Base-by-base conservation (phyloP, 768 basidiomycete genomes). In the Filobasidium floriforme region DNA sequence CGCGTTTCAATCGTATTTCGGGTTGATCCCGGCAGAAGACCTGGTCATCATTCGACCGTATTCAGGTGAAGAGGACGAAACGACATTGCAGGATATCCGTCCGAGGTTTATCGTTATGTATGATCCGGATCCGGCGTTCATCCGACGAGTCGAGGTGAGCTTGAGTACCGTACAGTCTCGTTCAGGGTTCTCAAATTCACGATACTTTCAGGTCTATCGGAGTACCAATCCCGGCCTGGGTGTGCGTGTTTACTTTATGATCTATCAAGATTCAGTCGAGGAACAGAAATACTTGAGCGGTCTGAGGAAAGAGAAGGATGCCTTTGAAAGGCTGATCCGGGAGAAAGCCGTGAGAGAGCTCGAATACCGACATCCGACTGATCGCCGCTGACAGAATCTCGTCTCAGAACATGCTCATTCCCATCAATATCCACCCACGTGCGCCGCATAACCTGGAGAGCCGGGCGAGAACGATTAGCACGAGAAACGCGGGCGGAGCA, bases 21-120 rank as follows among this genome's bases (percentile, higher is more conserved):
- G 93, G 0, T 76, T 99, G 15, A 77, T 97, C 40, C 74, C 83
- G 2, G 86, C 89, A 0, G 87, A 88, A 71, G 85, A 96, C 71
- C 87, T 88, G 0, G 86, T 98, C 24, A 77, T 98, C 49, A 84
- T 99, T 37, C 85, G 93, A 2, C 84, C 89, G 1, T 99, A 92
- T 73, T 87, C 89, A 0, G 92, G 92, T 55, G 96, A 98, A 74
- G 85, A 88, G 1, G 96, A 99, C 71, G 96, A 99, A 76, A 84
- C 86, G 46, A 80, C 97, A 60, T 81, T 99, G 40, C 83, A 85
- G 49, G 94, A 99, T 75, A 82, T 98, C 9, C 82, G 88, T 67
- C 96, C 96, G 1, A 85, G 87, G 68, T 98, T 92, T 74, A 87
- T 99, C 61, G 86, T 98, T 57, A 90, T 98, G 88, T 92, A 88